Conservation (phyloP, 495 filamentous ascomycete species). For the Neurospora sp. region DNA sequence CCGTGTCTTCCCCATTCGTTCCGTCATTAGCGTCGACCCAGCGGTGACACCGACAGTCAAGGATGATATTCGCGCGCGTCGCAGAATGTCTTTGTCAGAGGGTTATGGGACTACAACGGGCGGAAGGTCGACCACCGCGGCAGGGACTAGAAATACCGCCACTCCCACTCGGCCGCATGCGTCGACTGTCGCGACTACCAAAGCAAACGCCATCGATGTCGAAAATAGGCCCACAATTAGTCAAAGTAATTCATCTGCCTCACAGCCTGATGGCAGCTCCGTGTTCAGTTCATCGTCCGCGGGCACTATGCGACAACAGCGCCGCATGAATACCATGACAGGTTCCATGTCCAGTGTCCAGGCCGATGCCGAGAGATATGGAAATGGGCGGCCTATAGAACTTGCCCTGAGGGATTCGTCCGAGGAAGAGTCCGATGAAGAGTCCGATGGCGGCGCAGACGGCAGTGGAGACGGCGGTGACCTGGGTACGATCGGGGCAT, state of each 20-base stretch:
- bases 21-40: constrained; percentile 65
- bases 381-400: constrained; percentile 9
- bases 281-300: neutral
- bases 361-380: constrained; percentile 17
- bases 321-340: constrained; percentile 15
- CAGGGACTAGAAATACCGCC: neutral
- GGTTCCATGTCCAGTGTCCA: constrained; percentile 21
- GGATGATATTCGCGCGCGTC: constrained; percentile 17
- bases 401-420: constrained; percentile 27
- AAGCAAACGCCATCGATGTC: neutral
- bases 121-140: neutral
- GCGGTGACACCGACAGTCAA: constrained; percentile 3
- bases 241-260: neutral
- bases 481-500: neutral
- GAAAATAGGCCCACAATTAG: neutral
- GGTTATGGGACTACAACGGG: neutral
- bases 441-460: constrained; percentile 3
- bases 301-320: neutral
- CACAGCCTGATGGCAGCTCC: neutral
- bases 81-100: constrained; percentile 13
- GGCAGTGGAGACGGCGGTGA: constrained; percentile 4
- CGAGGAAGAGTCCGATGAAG: constrained; percentile 24
- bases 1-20: constrained; percentile 77
- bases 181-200: neutral
- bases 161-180: neutral